Percentiles rank a stretch among this genome's conserved stretches.
Conservation (phyloP, 2,329 filamentous ascomycete genomes). For the Talaromyces pinophilus region DNA sequence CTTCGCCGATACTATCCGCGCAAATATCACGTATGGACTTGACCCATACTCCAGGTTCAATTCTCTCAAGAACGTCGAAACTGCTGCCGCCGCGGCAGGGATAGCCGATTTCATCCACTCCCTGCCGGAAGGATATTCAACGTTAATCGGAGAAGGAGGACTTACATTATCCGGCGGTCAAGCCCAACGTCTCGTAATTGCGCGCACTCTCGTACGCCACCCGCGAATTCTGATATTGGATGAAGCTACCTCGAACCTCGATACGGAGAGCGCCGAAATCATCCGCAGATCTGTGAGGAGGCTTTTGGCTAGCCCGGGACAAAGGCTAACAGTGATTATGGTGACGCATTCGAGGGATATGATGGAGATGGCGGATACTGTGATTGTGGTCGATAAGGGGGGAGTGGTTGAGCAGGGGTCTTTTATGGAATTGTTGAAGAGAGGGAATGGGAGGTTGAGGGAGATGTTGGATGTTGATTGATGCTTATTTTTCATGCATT, state of each 20-base stretch:
- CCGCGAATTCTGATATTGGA: slow-evolving; percentile 78
- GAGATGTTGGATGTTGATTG: slow-evolving; percentile 33
- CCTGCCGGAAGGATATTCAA: slow-evolving; percentile 70
- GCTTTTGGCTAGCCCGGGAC: slow-evolving; percentile 47
- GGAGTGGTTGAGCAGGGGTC: slow-evolving; percentile 67
- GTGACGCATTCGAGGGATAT: slow-evolving; percentile 82
- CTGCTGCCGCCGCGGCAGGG: slow-evolving; percentile 58
- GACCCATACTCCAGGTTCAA: slow-evolving; percentile 55
- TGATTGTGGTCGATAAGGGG: slow-evolving; percentile 72
- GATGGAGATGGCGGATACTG: slow-evolving; percentile 76
- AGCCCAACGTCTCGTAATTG: slow-evolving; percentile 77
- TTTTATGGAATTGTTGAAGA: slow-evolving; percentile 61
- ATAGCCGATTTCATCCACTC: slow-evolving; percentile 76
- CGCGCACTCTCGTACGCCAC: slow-evolving; percentile 70
- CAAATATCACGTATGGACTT: slow-evolving; percentile 73
- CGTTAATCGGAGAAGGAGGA: slow-evolving; percentile 74
- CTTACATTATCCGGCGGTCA: slow-evolving; percentile 76
- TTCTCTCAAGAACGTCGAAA: slow-evolving; percentile 51
- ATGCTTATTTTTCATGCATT: background rate
- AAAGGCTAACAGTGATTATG: slow-evolving; percentile 69
- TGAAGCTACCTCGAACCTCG: slow-evolving; percentile 81
- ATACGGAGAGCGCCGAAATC: slow-evolving; percentile 64
- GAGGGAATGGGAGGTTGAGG: slow-evolving; percentile 51
- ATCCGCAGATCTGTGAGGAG: slow-evolving; percentile 64
- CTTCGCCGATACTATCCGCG: slow-evolving; percentile 45